phyloP scores from a whole-genome alignment of 2,329 filamentous ascomycete species.

The Penicillium nordicum region DNA sequence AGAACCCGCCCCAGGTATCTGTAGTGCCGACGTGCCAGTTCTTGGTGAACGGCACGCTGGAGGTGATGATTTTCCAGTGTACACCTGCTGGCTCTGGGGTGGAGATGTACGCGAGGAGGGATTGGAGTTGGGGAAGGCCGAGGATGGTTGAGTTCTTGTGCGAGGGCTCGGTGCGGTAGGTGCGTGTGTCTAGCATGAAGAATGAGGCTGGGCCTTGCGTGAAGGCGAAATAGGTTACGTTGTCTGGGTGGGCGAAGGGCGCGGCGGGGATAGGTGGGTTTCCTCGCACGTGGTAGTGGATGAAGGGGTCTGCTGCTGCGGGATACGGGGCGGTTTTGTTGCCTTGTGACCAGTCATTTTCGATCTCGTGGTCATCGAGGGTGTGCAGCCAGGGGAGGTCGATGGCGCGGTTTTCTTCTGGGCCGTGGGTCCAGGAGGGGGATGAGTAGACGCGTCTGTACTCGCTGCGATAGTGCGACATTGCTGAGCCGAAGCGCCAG shows the following conservation, averaged over 20 bases:
- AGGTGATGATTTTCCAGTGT: constrained; percentile 89
- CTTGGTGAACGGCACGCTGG: constrained; percentile 91
- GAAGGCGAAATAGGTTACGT: constrained; percentile 84
- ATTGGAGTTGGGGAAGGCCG: constrained; percentile 70
- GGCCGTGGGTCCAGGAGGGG: constrained; percentile 70
- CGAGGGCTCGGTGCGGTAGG: constrained; percentile 63
- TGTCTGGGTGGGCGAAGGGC: constrained; percentile 53
- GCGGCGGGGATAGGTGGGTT: constrained; percentile 66
- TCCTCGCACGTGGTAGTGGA: constrained; percentile 76
- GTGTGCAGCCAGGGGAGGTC: constrained; percentile 93
- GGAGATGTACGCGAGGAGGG: constrained; percentile 73
- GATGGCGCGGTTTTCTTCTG: constrained; percentile 60
- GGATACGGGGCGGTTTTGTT: constrained; percentile 78
- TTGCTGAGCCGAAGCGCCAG: constrained; percentile 66
- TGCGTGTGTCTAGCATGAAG: constrained; percentile 90
- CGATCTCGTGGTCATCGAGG: constrained; percentile 93
- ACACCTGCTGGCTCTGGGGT: constrained; percentile 71
- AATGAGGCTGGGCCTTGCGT: constrained; percentile 86
- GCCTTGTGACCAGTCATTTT: constrained; percentile 78
- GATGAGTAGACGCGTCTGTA: constrained; percentile 96
- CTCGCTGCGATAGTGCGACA: constrained; percentile 79
- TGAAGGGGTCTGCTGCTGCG: constrained; percentile 77
- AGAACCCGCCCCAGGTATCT: constrained; percentile 93
- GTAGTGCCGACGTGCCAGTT: constrained; percentile 88
- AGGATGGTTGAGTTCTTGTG: constrained; percentile 76